These are phyloP conservation scores for Pleurotus tuber-regium DNA, from an alignment of 768 basidiomycete genomes.

Conservation along the genomic window DNA sequence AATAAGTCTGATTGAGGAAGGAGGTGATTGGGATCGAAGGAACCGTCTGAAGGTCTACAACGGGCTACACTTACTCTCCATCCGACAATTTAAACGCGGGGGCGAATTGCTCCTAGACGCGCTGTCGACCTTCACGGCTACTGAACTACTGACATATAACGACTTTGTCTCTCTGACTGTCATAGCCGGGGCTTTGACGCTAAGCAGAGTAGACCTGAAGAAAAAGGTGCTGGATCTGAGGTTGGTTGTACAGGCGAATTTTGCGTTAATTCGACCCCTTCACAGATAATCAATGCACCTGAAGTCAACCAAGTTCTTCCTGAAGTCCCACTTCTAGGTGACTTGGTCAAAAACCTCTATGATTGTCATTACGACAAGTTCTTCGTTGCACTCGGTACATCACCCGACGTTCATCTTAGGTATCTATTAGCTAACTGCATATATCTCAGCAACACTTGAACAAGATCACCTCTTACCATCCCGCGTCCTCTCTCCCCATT, in stretches of 20 bases:
- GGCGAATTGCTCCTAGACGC: slow-evolving; percentile 89
- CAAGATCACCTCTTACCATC: slow-evolving; percentile 86
- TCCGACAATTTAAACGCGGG: slow-evolving; percentile 88
- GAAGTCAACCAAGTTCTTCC: slow-evolving; percentile 87
- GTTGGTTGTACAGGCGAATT: no score
- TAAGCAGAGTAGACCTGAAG: slow-evolving; percentile 85
- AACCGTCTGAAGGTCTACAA: slow-evolving; percentile 97
- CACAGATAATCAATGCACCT: slow-evolving; percentile 71
- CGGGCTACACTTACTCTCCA: slow-evolving; percentile 79
- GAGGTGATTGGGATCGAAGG: slow-evolving; percentile 97
- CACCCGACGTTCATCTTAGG: slow-evolving; percentile 7
- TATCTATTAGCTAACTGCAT: neutral
- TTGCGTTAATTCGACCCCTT: slow-evolving; percentile 10
- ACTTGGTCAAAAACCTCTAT: slow-evolving; percentile 84
- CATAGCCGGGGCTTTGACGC: slow-evolving; percentile 70
- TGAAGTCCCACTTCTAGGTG: slow-evolving; percentile 77
- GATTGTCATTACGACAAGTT: slow-evolving; percentile 95
- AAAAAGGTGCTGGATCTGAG: no score
- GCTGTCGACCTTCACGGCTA: slow-evolving; percentile 91
- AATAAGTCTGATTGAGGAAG: slow-evolving; percentile 87
- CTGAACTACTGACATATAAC: slow-evolving; percentile 83
- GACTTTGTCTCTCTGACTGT: slow-evolving; percentile 88
- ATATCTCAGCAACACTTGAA: slow-evolving; percentile 73
- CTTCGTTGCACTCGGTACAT: slow-evolving; percentile 80
- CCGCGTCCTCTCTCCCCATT: slow-evolving; percentile 80